These are phyloP conservation scores for Trametes cinnabarina DNA, from an alignment of 768 basidiomycete species.

Conservation along the genomic window DNA sequence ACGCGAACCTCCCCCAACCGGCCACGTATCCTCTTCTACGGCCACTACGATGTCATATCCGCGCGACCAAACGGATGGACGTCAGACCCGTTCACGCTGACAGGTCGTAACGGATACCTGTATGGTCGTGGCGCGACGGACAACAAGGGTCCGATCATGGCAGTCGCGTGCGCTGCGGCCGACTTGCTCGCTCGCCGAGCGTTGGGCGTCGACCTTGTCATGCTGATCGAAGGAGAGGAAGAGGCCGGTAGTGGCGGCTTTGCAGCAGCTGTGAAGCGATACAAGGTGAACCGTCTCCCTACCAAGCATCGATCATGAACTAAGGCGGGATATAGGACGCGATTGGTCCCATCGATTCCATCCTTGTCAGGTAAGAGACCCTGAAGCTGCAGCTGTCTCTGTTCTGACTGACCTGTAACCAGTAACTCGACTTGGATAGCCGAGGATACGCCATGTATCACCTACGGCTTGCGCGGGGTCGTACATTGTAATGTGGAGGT, in stretches of 20 bases:
- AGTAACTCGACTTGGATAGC: constrained; percentile 98
- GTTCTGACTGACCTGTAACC: not conserved
- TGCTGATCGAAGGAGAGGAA: constrained; percentile 95
- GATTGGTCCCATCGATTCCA: constrained; percentile 86
- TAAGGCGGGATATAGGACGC: constrained; percentile 46
- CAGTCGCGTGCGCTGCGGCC: constrained; percentile 86
- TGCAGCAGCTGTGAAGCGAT: constrained; percentile 63
- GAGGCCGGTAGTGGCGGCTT: constrained; percentile 93
- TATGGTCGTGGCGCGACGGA: constrained; percentile 93
- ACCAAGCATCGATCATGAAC: not conserved
- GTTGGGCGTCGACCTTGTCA: constrained; percentile 82
- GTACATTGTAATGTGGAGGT: constrained; percentile 84
- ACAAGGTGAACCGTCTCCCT: constrained; percentile 56
- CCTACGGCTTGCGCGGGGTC: constrained; percentile 92
- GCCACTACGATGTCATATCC: constrained; percentile 96
- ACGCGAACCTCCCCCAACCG: constrained; percentile 44
- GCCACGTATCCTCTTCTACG: constrained; percentile 87
- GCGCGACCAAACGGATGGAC: constrained; percentile 75
- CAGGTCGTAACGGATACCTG: constrained; percentile 82
- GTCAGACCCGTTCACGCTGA: constrained; percentile 79
- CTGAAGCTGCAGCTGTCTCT: not conserved
- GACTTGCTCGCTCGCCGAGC: constrained; percentile 68
- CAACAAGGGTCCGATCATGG: constrained; percentile 94
- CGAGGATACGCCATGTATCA: constrained; percentile 88
- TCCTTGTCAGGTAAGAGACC: constrained; percentile 69